Percentiles rank a stretch among this genome's conserved stretches.
phyloP scores from a whole-genome alignment of 192 early-diverging fungal genomes.

The Cladochytrium replicatum region DNA sequence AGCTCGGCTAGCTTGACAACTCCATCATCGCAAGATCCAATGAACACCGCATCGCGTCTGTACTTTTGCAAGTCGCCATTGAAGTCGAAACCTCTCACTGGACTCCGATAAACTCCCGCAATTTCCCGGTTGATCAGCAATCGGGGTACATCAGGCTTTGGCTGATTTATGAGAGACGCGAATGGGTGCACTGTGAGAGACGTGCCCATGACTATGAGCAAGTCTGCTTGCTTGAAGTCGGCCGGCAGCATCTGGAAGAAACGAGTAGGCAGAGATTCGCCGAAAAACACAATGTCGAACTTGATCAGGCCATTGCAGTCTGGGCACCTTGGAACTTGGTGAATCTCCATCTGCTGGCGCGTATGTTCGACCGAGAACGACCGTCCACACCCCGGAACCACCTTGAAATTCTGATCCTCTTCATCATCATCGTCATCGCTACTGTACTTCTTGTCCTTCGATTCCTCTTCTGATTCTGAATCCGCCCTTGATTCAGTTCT shows the following conservation, averaged over 20 bases:
- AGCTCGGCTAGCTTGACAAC: slow-evolving; percentile 54
- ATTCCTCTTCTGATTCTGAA: slow-evolving; percentile 7
- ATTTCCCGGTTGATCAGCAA: slow-evolving; percentile 83
- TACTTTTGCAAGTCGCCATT: slow-evolving; percentile 47
- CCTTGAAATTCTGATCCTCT: slow-evolving; percentile 7
- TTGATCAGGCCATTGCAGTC: slow-evolving; percentile 65
- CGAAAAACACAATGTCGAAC: slow-evolving; percentile 96
- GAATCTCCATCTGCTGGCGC: slow-evolving; percentile 40
- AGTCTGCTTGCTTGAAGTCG: slow-evolving; percentile 71
- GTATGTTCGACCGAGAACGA: slow-evolving; percentile 25
- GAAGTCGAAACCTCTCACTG: slow-evolving; percentile 66
- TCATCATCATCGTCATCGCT: too few relatives aligned
- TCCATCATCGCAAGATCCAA: slow-evolving; percentile 78
- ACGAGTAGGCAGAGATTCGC: slow-evolving; percentile 70
- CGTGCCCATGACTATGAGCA: slow-evolving; percentile 91
- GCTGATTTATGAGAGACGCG: slow-evolving; percentile 60
- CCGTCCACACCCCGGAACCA: slow-evolving; percentile 14
- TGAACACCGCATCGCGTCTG: slow-evolving; percentile 66
- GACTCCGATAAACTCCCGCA: slow-evolving; percentile 45
- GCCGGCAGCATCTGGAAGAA: slow-evolving; percentile 51
- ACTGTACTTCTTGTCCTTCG: too few relatives aligned
- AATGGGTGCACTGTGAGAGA: slow-evolving; percentile 87
- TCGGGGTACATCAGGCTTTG: slow-evolving; percentile 57
- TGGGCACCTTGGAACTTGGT: slow-evolving; percentile 59
- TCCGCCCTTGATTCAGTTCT: neutral